Conservation (phyloP, 2,329 filamentous ascomycete genomes). For the Leptoxyphium fumago region DNA sequence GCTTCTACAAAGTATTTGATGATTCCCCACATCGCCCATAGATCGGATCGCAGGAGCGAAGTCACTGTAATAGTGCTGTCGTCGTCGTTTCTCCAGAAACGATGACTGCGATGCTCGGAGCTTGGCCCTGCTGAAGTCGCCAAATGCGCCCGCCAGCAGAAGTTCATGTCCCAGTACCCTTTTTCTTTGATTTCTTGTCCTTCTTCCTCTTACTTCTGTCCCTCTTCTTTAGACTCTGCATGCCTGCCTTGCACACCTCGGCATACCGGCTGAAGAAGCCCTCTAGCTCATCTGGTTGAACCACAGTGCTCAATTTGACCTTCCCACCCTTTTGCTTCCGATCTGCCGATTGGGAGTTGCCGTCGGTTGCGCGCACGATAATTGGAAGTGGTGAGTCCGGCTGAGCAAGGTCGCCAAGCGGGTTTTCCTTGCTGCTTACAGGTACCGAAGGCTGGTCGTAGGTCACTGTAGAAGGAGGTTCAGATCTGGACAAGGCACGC, state of each 20-base stretch:
- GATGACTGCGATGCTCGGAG: too few species aligned
- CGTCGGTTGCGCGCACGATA: constrained; percentile 73
- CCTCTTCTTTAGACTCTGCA: constrained; percentile 80
- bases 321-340: constrained; percentile 42
- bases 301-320: constrained; percentile 69
- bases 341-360: constrained; percentile 36
- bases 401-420: constrained; percentile 43
- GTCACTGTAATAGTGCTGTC: too few species aligned
- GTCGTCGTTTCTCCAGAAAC: too few species aligned
- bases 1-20: too few species aligned
- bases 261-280: constrained; percentile 74
- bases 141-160: too few species aligned
- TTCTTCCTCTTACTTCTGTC: constrained; percentile 76
- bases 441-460: constrained; percentile 26
- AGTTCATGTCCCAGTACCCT: constrained; percentile 6
- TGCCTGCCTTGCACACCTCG: constrained; percentile 78
- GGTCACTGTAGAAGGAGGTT: constrained; percentile 17
- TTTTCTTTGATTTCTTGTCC: constrained; percentile 62
- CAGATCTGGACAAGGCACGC: background rate
- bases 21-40: too few species aligned
- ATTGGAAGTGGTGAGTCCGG: constrained; percentile 50
- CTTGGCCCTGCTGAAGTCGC: too few species aligned
- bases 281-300: constrained; percentile 61
- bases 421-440: constrained; percentile 31
- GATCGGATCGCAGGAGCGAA: too few species aligned